Conservation (phyloP, 768 basidiomycete species). For the Hygrophoropsis aurantiaca region DNA sequence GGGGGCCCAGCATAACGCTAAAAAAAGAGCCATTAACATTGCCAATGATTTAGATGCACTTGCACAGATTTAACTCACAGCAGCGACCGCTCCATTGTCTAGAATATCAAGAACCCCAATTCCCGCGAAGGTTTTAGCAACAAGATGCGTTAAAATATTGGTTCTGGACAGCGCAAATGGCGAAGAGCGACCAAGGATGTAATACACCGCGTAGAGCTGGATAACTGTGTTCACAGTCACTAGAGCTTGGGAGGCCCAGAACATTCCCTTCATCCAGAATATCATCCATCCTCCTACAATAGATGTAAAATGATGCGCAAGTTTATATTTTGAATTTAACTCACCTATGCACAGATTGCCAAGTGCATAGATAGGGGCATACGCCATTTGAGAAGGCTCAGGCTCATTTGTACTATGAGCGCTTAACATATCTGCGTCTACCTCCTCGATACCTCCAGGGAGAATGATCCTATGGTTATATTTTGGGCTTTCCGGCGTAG, state of each 20-base stretch:
- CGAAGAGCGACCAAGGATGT: conserved; percentile 22
- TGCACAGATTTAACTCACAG: background rate
- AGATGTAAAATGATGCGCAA: background rate
- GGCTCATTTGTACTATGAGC: background rate
- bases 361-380: conserved; percentile 29
- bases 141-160: conserved; percentile 37
- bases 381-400: conserved; percentile 25
- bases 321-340: conserved; percentile 1
- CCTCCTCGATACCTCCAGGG: background rate
- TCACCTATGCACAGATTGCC: conserved; percentile 34
- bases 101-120: conserved; percentile 27
- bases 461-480: background rate
- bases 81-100: conserved; percentile 1
- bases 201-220: conserved; percentile 37
- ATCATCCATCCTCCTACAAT: conserved; percentile 27
- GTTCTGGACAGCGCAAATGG: conserved; percentile 19
- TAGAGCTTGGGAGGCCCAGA: conserved; percentile 26
- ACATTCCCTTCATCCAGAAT: conserved; percentile 28
- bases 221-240: conserved; percentile 31
- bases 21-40: background rate
- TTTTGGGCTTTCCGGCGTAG: background rate
- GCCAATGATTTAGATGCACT: too few species aligned
- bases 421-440: background rate
- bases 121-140: conserved; percentile 41
- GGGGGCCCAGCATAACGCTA: background rate